Base-by-base conservation (phyloP, 140 eudicot species). In the Erigeron philadelphicus region DNA sequence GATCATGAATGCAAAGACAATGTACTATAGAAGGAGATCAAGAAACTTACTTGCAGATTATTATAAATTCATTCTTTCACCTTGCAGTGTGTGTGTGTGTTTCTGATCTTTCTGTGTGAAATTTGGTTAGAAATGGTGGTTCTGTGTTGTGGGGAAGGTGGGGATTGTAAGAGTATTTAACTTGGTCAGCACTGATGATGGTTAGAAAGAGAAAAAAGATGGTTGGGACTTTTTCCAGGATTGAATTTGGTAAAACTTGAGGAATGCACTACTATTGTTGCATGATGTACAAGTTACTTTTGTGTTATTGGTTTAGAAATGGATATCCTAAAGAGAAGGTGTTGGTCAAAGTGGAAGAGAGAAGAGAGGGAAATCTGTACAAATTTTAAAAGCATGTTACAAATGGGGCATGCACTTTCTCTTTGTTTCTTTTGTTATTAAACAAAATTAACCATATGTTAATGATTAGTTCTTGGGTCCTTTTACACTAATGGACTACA, bases 21-120 rank as follows among this genome's bases (percentile, higher is more conserved):
- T 61, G 57, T 68, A 35, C 41, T 71, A 46, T 41, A 61, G 63
- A 81, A 60, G 55, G 62, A 8, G 76, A 78, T 43, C 16, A 47
- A 80, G 70, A 59, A 78, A 78, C 81, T 78, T 83, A 80, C 88
- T 68, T 86, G 82, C 50, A 73, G 76, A 74, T 44, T 68, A 35
- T 50, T 64, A 58, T 72, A 74, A 80, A 72, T 25, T 47, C 10
- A 4, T 35, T 15, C 63, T 57, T 61, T 35, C 8, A 12, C 73
- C 77, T 66, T 70, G 69, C 68, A 73, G 70, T 74, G 38, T 31
- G 75, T 76, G 70, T 74, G 75, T 60, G 79, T 77, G 71, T 76
- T 46, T 54, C 58, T 77, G 61, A 15, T 53, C 58, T 70, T 54
- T 62, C 54, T 69, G 68, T 71, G 76, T 70, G 71, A 25, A 45